Percentiles rank a stretch among this genome's conserved stretches.
Conservation (phyloP, 192 early-diverging fungal genomes). For the Backusella mclennaniae region DNA sequence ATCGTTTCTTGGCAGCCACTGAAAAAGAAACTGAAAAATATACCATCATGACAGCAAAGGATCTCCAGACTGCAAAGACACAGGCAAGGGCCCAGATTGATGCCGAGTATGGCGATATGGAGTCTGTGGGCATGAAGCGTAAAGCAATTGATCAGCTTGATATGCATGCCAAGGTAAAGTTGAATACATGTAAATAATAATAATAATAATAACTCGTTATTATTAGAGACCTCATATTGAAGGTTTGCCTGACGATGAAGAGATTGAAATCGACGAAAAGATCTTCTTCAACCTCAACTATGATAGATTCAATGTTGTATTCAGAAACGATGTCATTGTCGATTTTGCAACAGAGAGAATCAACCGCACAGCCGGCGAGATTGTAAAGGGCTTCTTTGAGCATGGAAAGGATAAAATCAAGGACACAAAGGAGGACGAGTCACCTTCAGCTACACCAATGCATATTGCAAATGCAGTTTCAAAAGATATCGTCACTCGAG, state of each 20-base stretch:
- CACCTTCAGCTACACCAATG: conserved; percentile 41
- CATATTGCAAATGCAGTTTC: conserved; percentile 52
- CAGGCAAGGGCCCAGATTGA: conserved; percentile 45
- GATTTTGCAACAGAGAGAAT: conserved; percentile 56
- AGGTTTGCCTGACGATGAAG: conserved; percentile 20
- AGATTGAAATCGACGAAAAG: conserved; percentile 51
- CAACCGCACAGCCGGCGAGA: conserved; percentile 60
- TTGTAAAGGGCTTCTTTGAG: conserved; percentile 58
- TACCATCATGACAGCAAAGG: conserved; percentile 59
- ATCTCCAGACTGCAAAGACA: conserved; percentile 51
- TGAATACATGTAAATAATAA: too few relatives aligned
- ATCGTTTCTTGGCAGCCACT: conserved; percentile 63
- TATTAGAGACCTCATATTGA: neutral
- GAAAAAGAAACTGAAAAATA: conserved; percentile 55
- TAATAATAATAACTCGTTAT: too few relatives aligned
- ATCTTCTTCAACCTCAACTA: conserved; percentile 66
- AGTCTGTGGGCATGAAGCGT: conserved; percentile 54
- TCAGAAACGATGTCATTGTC: conserved; percentile 64
- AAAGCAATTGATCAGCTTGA: conserved; percentile 19
- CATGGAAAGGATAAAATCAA: conserved; percentile 57
- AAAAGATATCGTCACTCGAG: conserved; percentile 27
- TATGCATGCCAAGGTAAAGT: neutral
- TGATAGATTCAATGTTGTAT: conserved; percentile 62
- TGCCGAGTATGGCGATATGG: conserved; percentile 42
- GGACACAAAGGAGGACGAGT: conserved; percentile 48